Evolutionary conservation across 192 early-diverging fungal species (phyloP).

Genomic region (Coemansia sp.): DNA sequence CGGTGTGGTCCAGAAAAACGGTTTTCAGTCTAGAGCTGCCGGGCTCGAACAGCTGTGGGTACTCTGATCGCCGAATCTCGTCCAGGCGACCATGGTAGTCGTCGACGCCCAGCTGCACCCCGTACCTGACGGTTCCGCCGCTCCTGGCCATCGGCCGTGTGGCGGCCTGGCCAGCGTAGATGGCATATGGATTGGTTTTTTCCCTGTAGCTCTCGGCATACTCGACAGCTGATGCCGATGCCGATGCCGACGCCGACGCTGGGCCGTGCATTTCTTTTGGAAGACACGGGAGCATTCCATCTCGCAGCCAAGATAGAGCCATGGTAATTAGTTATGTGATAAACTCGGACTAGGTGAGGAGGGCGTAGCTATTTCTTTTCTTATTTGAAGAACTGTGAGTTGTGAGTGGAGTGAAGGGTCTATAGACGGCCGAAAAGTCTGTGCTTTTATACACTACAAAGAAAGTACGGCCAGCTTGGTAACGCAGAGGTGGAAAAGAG

Average conservation of each 20-base stretch:
- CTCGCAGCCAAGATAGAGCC: neutral
- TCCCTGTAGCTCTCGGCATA: neutral
- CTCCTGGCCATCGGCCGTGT: neutral
- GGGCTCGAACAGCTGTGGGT: conserved; percentile 54
- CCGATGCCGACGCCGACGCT: too few relatives aligned
- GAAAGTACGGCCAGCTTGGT: too few relatives aligned
- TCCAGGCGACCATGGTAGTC: conserved; percentile 54
- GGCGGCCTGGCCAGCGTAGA: conserved; percentile 3
- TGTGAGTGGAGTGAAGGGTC: too few relatives aligned
- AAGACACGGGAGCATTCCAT: neutral
- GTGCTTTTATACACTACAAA: too few relatives aligned
- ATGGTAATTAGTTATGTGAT: neutral
- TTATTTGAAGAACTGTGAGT: too few relatives aligned
- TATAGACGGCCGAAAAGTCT: too few relatives aligned
- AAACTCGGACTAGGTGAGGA: neutral
- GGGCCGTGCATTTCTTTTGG: neutral
- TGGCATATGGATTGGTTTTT: neutral
- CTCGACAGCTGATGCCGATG: neutral
- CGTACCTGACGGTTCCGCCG: neutral
- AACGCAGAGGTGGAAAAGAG: too few relatives aligned
- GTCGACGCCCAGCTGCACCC: conserved; percentile 9
- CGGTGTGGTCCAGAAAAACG: conserved; percentile 65
- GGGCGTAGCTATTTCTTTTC: too few relatives aligned
- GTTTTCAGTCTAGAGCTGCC: conserved; percentile 34
- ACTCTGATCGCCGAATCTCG: conserved; percentile 53